Conservation (phyloP, 306 rosid genomes). For the Inga leiocalycina region DNA sequence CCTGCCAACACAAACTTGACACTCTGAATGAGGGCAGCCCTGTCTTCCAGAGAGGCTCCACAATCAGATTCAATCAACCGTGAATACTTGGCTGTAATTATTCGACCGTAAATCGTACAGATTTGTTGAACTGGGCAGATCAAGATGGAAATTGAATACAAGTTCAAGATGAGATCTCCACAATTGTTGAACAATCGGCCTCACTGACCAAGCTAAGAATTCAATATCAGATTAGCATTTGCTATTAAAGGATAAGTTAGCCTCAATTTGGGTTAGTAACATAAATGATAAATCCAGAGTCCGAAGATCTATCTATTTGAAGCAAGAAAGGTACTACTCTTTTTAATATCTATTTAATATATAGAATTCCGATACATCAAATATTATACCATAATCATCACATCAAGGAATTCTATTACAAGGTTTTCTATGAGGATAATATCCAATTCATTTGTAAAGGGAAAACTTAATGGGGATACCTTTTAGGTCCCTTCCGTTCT, state of each 20-base stretch:
- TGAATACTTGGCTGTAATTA: slow-evolving; percentile 18
- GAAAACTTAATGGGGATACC: slow-evolving; percentile 47
- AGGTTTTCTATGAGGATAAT: slow-evolving; percentile 40
- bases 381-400: slow-evolving; percentile 43
- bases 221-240: slow-evolving; percentile 22
- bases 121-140: slow-evolving; percentile 13
- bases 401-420: slow-evolving; percentile 33
- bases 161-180: neutral
- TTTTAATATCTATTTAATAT: slow-evolving; percentile 31
- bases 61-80: slow-evolving; percentile 32
- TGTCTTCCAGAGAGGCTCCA: slow-evolving; percentile 36
- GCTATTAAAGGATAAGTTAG: neutral
- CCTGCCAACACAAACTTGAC: slow-evolving; percentile 36
- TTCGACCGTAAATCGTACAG: neutral
- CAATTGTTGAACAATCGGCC: neutral
- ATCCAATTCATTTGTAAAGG: slow-evolving; percentile 36
- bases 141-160: neutral
- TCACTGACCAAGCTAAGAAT: neutral
- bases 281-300: slow-evolving; percentile 35
- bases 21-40: slow-evolving; percentile 37
- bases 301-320: slow-evolving; percentile 37
- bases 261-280: neutral
- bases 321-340: slow-evolving; percentile 30
- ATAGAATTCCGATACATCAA: slow-evolving; percentile 43
- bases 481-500: slow-evolving; percentile 57